Evolutionary conservation across 164 flowering plant species (phyloP).

Genomic region (grape (Vitis vinifera)): DNA sequence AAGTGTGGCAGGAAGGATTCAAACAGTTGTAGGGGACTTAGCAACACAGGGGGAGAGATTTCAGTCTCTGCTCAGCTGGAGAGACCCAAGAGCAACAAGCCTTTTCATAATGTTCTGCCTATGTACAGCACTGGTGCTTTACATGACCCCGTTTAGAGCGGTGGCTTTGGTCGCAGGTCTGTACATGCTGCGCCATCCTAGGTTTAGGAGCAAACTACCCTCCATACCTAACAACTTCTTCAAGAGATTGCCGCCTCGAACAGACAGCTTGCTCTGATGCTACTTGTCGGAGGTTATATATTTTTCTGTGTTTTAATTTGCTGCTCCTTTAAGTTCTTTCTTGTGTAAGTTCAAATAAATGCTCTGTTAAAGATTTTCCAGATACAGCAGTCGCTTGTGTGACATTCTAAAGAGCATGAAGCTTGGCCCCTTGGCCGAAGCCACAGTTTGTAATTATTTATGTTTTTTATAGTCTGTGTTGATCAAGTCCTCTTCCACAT

Average conservation of each 20-base stretch:
- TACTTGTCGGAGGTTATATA: too few relatives aligned
- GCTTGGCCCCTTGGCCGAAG: too few relatives aligned
- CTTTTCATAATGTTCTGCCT: constrained; percentile 48
- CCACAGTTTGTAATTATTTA: too few relatives aligned
- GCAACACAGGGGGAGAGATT: constrained; percentile 69
- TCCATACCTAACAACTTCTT: constrained; percentile 73
- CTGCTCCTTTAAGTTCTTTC: too few relatives aligned
- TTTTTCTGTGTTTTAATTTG: too few relatives aligned
- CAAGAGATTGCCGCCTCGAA: constrained; percentile 59
- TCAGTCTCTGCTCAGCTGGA: constrained; percentile 56
- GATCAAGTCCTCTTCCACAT: too few relatives aligned
- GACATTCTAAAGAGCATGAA: too few relatives aligned
- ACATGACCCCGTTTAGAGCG: constrained; percentile 55
- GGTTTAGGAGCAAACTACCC: constrained; percentile 67
- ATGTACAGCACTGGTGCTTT: constrained; percentile 45
- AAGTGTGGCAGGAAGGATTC: constrained; percentile 59
- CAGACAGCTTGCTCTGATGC: constrained; percentile 34
- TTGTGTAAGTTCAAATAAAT: too few relatives aligned
- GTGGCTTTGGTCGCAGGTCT: constrained; percentile 54
- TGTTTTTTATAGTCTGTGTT: too few relatives aligned
- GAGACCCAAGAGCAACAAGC: constrained; percentile 61
- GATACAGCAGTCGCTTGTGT: too few relatives aligned
- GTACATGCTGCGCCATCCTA: constrained; percentile 62
- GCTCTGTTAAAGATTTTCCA: too few relatives aligned
- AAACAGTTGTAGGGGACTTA: constrained; percentile 61